Percentiles rank a stretch among this genome's conserved stretches.
phyloP scores from a whole-genome alignment of 768 basidiomycete genomes.

The Jaapia argillacea region DNA sequence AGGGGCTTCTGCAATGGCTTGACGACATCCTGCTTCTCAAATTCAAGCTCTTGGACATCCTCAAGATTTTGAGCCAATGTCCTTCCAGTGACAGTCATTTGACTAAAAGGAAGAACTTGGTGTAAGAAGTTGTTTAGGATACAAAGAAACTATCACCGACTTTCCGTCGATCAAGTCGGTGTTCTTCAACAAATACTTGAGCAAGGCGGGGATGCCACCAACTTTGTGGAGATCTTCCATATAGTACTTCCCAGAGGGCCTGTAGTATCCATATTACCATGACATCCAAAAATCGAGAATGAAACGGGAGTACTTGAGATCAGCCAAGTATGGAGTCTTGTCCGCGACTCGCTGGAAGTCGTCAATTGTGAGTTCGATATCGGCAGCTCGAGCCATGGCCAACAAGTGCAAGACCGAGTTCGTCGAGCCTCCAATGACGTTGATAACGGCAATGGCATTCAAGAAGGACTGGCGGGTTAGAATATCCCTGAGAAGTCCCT shows the following conservation, averaged over 20 bases:
- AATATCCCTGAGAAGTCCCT: conserved; percentile 36
- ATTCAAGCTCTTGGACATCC: conserved; percentile 64
- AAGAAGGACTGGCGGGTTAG: conserved; percentile 64
- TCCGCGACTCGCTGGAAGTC: conserved; percentile 80
- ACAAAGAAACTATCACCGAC: conserved; percentile 85
- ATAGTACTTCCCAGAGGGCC: conserved; percentile 78
- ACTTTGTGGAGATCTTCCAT: conserved; percentile 87
- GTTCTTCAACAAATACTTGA: conserved; percentile 76
- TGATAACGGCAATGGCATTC: conserved; percentile 76
- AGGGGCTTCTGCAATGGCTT: conserved; percentile 66
- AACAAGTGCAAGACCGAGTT: conserved; percentile 81
- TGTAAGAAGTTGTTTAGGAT: too few species aligned
- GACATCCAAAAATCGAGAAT: neutral
- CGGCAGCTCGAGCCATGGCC: conserved; percentile 78
- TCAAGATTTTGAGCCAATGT: conserved; percentile 82
- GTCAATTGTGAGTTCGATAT: conserved; percentile 66
- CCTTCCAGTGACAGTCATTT: conserved; percentile 83
- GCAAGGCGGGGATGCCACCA: conserved; percentile 75
- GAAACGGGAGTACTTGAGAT: conserved; percentile 48
- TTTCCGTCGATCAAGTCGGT: conserved; percentile 73
- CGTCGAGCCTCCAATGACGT: conserved; percentile 78
- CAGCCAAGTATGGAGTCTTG: conserved; percentile 77
- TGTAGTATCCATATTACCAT: conserved; percentile 15
- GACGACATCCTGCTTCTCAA: conserved; percentile 71
- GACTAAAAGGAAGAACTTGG: neutral